These are phyloP conservation scores for Chlorella vulgaris DNA, from an alignment of 139 green algal species.

Conservation along the genomic window DNA sequence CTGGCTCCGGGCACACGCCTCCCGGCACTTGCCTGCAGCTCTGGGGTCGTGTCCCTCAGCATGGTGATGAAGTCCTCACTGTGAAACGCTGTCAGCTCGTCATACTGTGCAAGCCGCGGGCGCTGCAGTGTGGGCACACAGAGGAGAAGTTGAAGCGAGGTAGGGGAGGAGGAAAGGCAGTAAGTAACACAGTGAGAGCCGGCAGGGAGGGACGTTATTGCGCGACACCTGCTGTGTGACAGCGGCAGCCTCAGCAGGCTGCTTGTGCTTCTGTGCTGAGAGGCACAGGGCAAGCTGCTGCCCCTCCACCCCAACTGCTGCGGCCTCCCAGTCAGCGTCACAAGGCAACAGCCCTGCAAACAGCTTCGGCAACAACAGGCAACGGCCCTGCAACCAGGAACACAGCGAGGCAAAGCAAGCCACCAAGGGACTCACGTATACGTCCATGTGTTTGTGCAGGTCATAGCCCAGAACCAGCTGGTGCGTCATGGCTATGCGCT, in stretches of 20 bases:
- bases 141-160: background rate
- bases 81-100: conserved; percentile 92
- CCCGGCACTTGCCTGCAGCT: conserved; percentile 49
- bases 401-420: background rate
- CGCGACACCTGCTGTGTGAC: too few species aligned
- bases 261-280: too few species aligned
- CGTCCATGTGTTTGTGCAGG: conserved; percentile 90
- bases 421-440: conserved; percentile 72
- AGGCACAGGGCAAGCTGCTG: too few species aligned
- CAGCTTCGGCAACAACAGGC: background rate
- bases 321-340: too few species aligned
- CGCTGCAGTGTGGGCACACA: too few species aligned
- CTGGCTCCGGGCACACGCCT: background rate
- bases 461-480: conserved; percentile 93
- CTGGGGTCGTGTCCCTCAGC: conserved; percentile 75
- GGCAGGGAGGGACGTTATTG: too few species aligned
- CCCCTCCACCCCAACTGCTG: too few species aligned
- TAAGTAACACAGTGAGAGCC: too few species aligned
- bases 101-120: conserved; percentile 75
- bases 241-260: too few species aligned
- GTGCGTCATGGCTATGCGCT: conserved; percentile 95
- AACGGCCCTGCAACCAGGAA: background rate
- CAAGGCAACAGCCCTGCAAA: too few species aligned
- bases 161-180: background rate
- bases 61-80: conserved; percentile 85